Evolutionary conservation across 2,329 filamentous ascomycete species (phyloP).

Genomic region (Colletotrichum nymphaeae): DNA sequence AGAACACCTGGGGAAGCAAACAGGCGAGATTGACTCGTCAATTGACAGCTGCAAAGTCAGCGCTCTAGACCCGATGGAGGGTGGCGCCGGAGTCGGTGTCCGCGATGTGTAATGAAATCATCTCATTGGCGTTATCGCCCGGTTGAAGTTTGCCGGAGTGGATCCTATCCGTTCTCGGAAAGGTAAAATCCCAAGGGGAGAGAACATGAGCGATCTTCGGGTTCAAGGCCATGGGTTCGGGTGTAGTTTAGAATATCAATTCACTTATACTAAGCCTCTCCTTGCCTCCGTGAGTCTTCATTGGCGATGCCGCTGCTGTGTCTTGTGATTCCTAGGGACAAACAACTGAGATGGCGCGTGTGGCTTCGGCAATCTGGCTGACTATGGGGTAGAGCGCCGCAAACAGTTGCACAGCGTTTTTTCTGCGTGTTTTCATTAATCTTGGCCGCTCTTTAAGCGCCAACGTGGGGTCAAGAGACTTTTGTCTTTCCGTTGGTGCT

Average conservation of each 20-base stretch:
- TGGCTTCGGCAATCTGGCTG: neutral
- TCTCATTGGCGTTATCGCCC: slow-evolving; percentile 5
- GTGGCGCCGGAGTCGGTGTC: neutral
- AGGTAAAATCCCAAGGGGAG: neutral
- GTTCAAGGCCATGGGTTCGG: neutral
- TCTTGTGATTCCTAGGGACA: neutral
- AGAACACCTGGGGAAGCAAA: neutral
- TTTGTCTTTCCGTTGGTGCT: neutral
- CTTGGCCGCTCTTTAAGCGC: neutral
- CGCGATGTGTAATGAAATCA: slow-evolving; percentile 21
- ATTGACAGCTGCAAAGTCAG: neutral
- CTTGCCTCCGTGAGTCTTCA: neutral
- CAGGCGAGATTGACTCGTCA: neutral
- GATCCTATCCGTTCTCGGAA: neutral
- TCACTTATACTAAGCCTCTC: too few species aligned
- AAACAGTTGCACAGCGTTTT: neutral
- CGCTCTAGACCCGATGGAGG: slow-evolving; percentile 2
- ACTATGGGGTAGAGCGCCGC: neutral
- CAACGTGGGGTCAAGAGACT: neutral
- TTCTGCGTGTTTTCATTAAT: neutral
- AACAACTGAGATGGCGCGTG: neutral
- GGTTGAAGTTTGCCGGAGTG: neutral
- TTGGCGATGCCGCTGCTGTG: neutral
- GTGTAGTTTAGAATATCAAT: too few species aligned
- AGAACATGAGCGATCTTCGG: neutral